These are phyloP conservation scores for Blastomyces silverae DNA, from an alignment of 2,329 filamentous ascomycete species.

Conservation along the genomic window DNA sequence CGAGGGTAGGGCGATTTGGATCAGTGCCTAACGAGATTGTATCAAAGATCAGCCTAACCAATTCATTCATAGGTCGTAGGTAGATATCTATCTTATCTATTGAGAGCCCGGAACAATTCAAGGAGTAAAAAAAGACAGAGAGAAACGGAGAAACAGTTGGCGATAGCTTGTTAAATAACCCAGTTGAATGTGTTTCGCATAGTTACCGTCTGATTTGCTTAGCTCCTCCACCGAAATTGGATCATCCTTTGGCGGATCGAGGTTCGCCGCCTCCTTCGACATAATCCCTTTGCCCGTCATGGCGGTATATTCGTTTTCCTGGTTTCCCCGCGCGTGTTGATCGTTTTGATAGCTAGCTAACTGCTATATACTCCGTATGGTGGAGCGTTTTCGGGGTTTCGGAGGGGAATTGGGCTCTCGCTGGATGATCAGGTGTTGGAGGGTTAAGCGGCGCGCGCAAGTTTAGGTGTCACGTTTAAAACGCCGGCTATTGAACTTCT, in stretches of 20 bases:
- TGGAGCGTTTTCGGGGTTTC: neutral
- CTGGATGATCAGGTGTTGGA: neutral
- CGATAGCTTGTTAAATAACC: neutral
- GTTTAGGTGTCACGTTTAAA: neutral
- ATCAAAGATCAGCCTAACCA: constrained; percentile 8
- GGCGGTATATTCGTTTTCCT: neutral
- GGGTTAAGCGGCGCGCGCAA: neutral
- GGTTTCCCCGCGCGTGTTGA: neutral
- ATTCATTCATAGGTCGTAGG: neutral
- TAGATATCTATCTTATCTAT: too few relatives aligned
- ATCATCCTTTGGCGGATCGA: constrained; percentile 81
- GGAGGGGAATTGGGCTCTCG: neutral
- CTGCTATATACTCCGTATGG: neutral
- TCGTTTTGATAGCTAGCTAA: neutral
- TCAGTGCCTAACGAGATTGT: constrained; percentile 18
- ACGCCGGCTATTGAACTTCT: neutral
- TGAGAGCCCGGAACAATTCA: neutral
- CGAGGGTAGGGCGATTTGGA: constrained; percentile 44
- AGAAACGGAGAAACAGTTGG: neutral
- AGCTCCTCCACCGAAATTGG: constrained; percentile 75
- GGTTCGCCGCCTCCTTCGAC: constrained; percentile 28
- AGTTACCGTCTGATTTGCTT: constrained; percentile 77
- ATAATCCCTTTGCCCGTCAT: constrained; percentile 21
- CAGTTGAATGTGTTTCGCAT: constrained; percentile 29
- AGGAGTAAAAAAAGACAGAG: neutral